Base-by-base conservation (phyloP, 257 asterid genomes). In the Solanum pinnatisectum region DNA sequence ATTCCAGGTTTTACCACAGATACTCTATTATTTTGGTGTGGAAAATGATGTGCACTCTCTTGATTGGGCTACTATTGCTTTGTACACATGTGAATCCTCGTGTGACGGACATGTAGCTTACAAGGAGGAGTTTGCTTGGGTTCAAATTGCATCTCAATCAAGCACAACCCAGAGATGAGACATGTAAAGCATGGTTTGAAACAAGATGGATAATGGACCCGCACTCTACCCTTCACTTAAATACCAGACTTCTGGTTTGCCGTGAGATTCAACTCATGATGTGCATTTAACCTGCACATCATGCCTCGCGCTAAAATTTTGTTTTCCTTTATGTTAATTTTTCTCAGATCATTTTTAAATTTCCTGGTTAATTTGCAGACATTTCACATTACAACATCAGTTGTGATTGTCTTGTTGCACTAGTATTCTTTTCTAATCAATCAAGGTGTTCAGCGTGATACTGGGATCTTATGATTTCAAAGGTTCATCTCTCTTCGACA, bases 111-210 rank as follows among this genome's bases (percentile, higher is more conserved):
- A 89, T 65, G 25, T 76, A 37, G 93, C 92, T 33, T 96, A 97
- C 94, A 94, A 92, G 88, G 98, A 97, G 82, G 99, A 97, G 88
- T 96, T 97, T 88, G 93, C 93, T 42, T 96, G 98, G 97, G 94
- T 96, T 89, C 99, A 96, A 90, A 93, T 95, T 84, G 92, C 92
- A 85, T 90, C 95, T 73, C 98, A 95, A 90, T 94, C 93, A 60
- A 71, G 88, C 15, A 81, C 90, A 65, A 82, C 91, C 9, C 44
- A 56, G 25, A 36, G 84, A 87, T 91, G 83, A 84, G 23, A 10
- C 32, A 10, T 37, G 30, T 22, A 37, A 22, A 6, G 35, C 65
- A 25, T 42, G 65, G 37, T 78, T 78, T 25, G 9, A 42, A 27
- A 14, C 84, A 13, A 15, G 25, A 79, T 79, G 10, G 84, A 44